A percentile compares a stretch with the other conserved stretches of the same genome.
phyloP scores from a whole-genome alignment of 106 monocot genomes.

The Ottelia alismoides region DNA sequence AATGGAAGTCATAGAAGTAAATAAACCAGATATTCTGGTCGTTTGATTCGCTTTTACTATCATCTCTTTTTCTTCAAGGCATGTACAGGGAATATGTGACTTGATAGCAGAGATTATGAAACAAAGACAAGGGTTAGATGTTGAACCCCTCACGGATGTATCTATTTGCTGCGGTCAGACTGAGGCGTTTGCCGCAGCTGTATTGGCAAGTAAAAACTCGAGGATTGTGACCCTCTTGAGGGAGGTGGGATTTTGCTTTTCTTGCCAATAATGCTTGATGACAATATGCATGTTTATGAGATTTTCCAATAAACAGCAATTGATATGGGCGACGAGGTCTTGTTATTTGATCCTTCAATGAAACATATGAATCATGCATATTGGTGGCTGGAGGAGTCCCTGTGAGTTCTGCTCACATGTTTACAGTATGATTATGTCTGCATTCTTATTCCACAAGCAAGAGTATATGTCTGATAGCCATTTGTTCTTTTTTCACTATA shows the following conservation, averaged over 20 bases:
- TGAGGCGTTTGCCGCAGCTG: constrained; percentile 73
- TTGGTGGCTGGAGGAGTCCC: constrained; percentile 67
- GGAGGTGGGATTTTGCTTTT: neutral
- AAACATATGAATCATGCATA: constrained; percentile 72
- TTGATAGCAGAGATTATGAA: constrained; percentile 39
- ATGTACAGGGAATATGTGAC: constrained; percentile 74
- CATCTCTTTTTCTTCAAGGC: constrained; percentile 33
- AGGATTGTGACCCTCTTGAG: no score
- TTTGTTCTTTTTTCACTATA: no score
- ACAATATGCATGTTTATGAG: no score
- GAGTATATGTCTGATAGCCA: no score
- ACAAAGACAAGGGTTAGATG: constrained; percentile 30
- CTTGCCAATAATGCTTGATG: no score
- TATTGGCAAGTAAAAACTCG: constrained; percentile 67
- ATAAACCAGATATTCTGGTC: no score
- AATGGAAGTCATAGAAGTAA: no score
- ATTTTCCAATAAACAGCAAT: constrained; percentile 38
- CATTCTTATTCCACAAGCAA: no score
- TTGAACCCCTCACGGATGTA: constrained; percentile 54
- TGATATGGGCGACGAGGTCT: constrained; percentile 63
- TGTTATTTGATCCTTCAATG: constrained; percentile 87
- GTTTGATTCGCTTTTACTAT: no score
- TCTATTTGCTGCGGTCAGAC: constrained; percentile 75
- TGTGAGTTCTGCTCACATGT: no score
- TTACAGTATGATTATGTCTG: no score